phyloP scores from a whole-genome alignment of 495 filamentous ascomycete species.

The Talaromyces stipitatus region DNA sequence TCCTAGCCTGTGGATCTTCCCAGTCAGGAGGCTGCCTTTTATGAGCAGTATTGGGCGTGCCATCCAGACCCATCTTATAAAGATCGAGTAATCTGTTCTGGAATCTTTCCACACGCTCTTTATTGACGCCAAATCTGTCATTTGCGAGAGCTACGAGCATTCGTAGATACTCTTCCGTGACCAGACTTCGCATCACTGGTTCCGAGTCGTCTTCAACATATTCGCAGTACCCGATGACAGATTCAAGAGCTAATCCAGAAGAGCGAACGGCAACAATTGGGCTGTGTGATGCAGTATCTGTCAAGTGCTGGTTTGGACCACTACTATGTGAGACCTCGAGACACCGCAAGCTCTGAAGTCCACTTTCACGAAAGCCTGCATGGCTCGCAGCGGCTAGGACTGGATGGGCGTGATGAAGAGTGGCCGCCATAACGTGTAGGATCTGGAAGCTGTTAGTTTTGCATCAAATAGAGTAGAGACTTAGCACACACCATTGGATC shows the following conservation, averaged over 20 bases:
- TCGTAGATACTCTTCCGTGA: slow-evolving; percentile 51
- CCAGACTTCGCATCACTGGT: slow-evolving; percentile 30
- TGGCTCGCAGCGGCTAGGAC: slow-evolving; percentile 66
- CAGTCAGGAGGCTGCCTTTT: slow-evolving; percentile 26
- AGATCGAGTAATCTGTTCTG: slow-evolving; percentile 17
- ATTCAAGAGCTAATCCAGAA: slow-evolving; percentile 70
- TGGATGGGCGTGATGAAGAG: slow-evolving; percentile 59
- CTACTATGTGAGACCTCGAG: slow-evolving; percentile 23
- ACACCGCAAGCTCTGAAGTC: slow-evolving; percentile 43
- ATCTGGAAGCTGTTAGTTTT: slow-evolving; percentile 47
- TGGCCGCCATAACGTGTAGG: slow-evolving; percentile 74
- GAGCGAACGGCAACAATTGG: slow-evolving; percentile 81
- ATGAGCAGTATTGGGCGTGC: slow-evolving; percentile 14
- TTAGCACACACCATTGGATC: slow-evolving; percentile 73
- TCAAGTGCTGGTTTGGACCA: not conserved
- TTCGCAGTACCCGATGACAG: slow-evolving; percentile 57
- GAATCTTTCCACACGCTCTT: slow-evolving; percentile 60
- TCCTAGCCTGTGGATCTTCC: slow-evolving; percentile 52
- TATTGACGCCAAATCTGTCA: slow-evolving; percentile 68
- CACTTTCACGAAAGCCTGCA: slow-evolving; percentile 85
- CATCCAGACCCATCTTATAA: slow-evolving; percentile 10
- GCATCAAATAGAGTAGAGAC: not conserved
- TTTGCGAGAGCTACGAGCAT: slow-evolving; percentile 63
- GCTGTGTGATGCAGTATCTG: slow-evolving; percentile 24
- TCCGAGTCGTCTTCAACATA: slow-evolving; percentile 16